Evolutionary conservation across 768 basidiomycete genomes (phyloP), one percentile per base, ranked within the genome.

Genomic region (Roridomyces roridus): DNA sequence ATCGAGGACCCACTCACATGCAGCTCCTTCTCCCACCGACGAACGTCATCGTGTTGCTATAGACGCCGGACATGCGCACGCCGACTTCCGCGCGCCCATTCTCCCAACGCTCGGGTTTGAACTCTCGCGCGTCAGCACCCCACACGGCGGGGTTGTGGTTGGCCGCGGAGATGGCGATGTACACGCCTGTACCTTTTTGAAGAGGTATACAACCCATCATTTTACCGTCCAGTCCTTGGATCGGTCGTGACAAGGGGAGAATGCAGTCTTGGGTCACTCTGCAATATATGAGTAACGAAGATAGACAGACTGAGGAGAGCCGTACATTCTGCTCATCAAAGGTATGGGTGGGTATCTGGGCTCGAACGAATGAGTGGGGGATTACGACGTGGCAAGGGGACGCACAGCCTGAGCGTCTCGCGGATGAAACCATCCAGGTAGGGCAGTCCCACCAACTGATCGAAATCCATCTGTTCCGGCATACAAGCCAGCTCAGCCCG

Each of bases 191-290:
- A 6, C 77, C 79, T 28, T 75, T 72, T 0, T 77, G 78, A 10
- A 85, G 65, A 6, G 68, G 62, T 12, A 84, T 41, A 47, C 79
- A 74, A 14, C 55, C 56, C 11, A 78, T 59, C 4, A 67, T 37
- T 28, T 71, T 61, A 3, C 80, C 81, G 1, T 72, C 67, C 14
- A 68, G 59, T 10, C 75, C 75, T 41, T 54, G 68, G 44, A 82
- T 70, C 6, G 82, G 80, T 24, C 66, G 70, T 6, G 77, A 72
- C 18, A 85, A 72, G 0, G 85, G 80, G 8, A 86, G 67, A 18
- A 70, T 49, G 37, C 23, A 40, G 31, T 51, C 44, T 24, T 51
- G 26, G n/a, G 56, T 57, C 5, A 44, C 49, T 9, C 56, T 57
- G 45, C 3, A 24, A 11, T 11, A 34, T 2, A 28, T 8, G 42